Conservation (phyloP, 331 rosid species). For the Quercus tomentella region DNA sequence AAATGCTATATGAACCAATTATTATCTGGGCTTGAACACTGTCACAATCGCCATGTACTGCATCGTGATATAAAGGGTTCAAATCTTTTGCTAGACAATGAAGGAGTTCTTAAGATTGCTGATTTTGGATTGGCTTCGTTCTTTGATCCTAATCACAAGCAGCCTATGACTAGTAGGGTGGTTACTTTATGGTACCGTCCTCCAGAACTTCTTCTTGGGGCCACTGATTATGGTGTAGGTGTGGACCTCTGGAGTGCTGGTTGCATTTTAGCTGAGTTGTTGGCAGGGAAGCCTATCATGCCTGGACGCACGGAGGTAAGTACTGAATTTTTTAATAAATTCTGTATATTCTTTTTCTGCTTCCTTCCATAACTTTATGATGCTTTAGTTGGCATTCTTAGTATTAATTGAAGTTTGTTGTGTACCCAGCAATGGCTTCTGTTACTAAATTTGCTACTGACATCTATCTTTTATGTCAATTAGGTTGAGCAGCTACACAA, state of each 20-base stretch:
- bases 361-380: neutral
- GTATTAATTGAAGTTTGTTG: constrained; percentile 16
- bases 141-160: constrained; percentile 87
- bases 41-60: constrained; percentile 82
- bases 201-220: constrained; percentile 97
- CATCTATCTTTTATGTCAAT: constrained; percentile 14
- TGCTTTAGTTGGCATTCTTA: constrained; percentile 15
- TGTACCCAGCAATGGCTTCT: constrained; percentile 12
- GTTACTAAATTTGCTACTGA: constrained; percentile 13
- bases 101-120: constrained; percentile 82
- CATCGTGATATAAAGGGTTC: constrained; percentile 99
- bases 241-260: constrained; percentile 99
- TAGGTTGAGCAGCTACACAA: constrained; percentile 98
- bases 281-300: constrained; percentile 97
- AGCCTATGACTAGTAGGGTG: constrained; percentile 98
- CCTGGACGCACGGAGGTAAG: constrained; percentile 97
- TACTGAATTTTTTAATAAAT: constrained; percentile 4
- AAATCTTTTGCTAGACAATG: constrained; percentile 87
- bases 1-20: constrained; percentile 93
- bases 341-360: constrained; percentile 9
- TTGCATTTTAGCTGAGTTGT: constrained; percentile 90
- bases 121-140: constrained; percentile 96
- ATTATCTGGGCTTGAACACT: constrained; percentile 92
- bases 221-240: constrained; percentile 91
- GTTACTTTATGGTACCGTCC: constrained; percentile 98